phyloP scores from a whole-genome alignment of 345 rosid genomes.

The Erodium maritimum region DNA sequence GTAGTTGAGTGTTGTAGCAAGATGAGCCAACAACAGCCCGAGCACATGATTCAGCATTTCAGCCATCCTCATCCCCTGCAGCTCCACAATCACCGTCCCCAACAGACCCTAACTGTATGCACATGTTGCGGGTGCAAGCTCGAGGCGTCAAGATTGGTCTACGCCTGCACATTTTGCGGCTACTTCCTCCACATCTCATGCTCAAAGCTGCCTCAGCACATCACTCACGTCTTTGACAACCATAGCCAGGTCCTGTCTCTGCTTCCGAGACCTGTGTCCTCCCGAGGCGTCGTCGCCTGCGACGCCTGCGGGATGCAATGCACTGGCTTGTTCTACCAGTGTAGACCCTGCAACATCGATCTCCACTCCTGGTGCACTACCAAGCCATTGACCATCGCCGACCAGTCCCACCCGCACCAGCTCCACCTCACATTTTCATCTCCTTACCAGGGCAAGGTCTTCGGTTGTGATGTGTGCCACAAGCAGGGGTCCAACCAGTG shows the following conservation, averaged over 20 bases:
- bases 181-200: slow-evolving; percentile 31
- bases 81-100: slow-evolving; percentile 16
- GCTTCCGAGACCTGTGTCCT: slow-evolving; percentile 17
- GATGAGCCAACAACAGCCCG: slow-evolving; percentile 8
- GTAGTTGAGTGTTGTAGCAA: no score
- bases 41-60: slow-evolving; percentile 21
- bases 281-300: slow-evolving; percentile 21
- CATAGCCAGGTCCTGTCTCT: slow-evolving; percentile 27
- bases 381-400: slow-evolving; percentile 23
- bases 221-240: slow-evolving; percentile 30
- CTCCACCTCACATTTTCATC: slow-evolving; percentile 27
- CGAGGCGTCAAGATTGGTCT: slow-evolving; percentile 16
- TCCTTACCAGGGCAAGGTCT: slow-evolving; percentile 17
- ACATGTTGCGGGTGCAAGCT: slow-evolving; percentile 28
- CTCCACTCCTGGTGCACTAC: slow-evolving; percentile 34
- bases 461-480: slow-evolving; percentile 26
- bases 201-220: slow-evolving; percentile 23
- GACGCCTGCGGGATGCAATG: slow-evolving; percentile 29
- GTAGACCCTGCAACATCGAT: slow-evolving; percentile 27
- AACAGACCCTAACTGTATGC: slow-evolving; percentile 3
- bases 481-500: slow-evolving; percentile 24
- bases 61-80: slow-evolving; percentile 37
- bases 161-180: slow-evolving; percentile 22
- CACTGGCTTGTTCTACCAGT: slow-evolving; percentile 34
- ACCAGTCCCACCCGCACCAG: slow-evolving; percentile 31